Conservation (phyloP, 2,329 filamentous ascomycete species). For the Neofusicoccum cordaticola region DNA sequence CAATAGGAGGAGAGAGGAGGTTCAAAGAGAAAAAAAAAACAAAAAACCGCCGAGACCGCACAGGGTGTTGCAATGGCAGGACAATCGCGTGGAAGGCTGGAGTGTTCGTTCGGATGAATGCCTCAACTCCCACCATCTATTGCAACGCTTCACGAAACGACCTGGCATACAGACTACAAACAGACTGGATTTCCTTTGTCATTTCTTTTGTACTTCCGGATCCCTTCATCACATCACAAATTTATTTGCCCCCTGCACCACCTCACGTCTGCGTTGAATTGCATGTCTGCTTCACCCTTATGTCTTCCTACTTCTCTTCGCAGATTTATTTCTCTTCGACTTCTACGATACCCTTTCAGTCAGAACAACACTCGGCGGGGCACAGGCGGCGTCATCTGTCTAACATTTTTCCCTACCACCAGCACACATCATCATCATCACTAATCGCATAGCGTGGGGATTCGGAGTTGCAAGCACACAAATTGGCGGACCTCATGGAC, state of each 20-base stretch:
- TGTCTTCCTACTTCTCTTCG: slow-evolving; percentile 3
- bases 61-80: no score
- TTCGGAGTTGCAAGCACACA: slow-evolving; percentile 13
- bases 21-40: not conserved
- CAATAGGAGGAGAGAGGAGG: not conserved
- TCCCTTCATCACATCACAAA: not conserved
- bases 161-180: not conserved
- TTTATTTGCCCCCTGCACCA: not conserved
- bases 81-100: no score
- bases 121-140: not conserved
- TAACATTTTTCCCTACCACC: slow-evolving; percentile 2
- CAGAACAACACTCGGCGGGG: slow-evolving; percentile 14
- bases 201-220: not conserved
- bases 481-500: slow-evolving; percentile 9
- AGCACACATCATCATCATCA: slow-evolving; percentile 12
- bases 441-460: slow-evolving; percentile 15
- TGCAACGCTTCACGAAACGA: no score
- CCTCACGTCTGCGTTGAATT: not conserved
- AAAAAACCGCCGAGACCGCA: not conserved
- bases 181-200: slow-evolving; percentile 5
- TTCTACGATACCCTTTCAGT: slow-evolving; percentile 15
- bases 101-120: not conserved
- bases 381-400: slow-evolving; percentile 16
- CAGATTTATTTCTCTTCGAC: slow-evolving; percentile 6
- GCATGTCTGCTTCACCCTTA: slow-evolving; percentile 3